Evolutionary conservation across 2,329 filamentous ascomycete species (phyloP), one percentile per base, ranked within the genome.

Genomic region (Ophiocordyceps unilateralis): DNA sequence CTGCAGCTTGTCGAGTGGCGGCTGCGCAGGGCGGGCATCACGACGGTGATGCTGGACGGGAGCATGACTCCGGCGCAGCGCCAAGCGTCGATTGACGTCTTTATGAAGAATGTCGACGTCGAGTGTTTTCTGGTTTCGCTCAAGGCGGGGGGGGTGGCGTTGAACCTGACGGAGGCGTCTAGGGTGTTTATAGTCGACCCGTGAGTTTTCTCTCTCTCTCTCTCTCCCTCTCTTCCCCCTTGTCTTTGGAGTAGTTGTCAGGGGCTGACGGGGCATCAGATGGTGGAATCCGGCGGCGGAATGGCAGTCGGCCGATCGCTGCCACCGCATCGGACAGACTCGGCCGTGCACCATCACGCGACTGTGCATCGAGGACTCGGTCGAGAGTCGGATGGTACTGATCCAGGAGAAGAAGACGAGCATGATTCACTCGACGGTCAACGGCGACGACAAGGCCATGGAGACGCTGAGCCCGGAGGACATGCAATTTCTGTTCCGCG

Each of bases 221-320:
- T 17, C 15, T 5, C 32, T 8, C n/a, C 15, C 15, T 34, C 5
- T 34, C 5, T 17, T 8, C 9, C 7, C 4, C 26, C 10, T 14
- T 12, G 4, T 28, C 5, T 12, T 11, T 28, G 26, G 4, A n/a
- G n/a, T n/a, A n/a, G n/a, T n/a, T n/a, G n/a, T 26, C 7, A 12
- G 4, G 24, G 9, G 24, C 32, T 17, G 7, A 9, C 32, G 2
- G 4, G 15, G n/a, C 7, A 7, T 50, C 9, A 87, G 83, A 51
- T 96, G 91, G 91, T 98, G 91, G 91, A 96, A 96, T 52, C 91
- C 91, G n/a, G 88, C 88, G n/a, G 89, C 89, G 0, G 91, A 98
- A 64, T 98, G 91, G 91, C 91, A 98, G 63, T 91, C 83, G 47
- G 91, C 91, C 3, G 91, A 98, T 59, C 76, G 84, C 49, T 87